A percentile compares a stretch with the other conserved stretches of the same genome.
Evolutionary conservation across 2,329 filamentous ascomycete species (phyloP).

Genomic region (Diplodia sapinea): DNA sequence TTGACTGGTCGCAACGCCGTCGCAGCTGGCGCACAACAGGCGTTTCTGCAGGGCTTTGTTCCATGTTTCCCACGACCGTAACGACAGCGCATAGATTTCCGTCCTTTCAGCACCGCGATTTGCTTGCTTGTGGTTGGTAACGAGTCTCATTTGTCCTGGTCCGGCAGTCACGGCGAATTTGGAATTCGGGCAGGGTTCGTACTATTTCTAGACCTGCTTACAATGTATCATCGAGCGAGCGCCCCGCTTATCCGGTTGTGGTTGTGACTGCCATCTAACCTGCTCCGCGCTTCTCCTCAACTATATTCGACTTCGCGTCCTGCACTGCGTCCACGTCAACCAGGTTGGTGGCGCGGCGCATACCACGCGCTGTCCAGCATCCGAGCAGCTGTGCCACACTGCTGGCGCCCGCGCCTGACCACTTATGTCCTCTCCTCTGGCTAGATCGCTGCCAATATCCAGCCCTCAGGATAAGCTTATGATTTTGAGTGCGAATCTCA

Average conservation of each 20-base stretch:
- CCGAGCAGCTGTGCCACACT: constrained; percentile 17
- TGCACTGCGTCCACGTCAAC: constrained; percentile 1
- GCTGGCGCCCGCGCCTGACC: neutral
- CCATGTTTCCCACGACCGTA: constrained; percentile 26
- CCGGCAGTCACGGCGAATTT: neutral
- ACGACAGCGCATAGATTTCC: constrained; percentile 26
- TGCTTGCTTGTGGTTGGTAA: constrained; percentile 1
- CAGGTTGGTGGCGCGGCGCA: constrained; percentile 14
- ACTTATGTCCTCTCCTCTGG: neutral
- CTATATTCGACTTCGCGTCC: neutral
- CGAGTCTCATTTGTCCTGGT: constrained; percentile 17
- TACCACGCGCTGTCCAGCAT: constrained; percentile 1
- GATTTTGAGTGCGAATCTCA: constrained; percentile 25
- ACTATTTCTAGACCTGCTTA: constrained; percentile 28
- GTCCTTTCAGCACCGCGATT: neutral
- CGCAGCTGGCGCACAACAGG: neutral
- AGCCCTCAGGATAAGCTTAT: constrained; percentile 26
- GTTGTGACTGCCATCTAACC: neutral
- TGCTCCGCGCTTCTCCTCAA: neutral
- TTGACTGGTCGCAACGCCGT: neutral
- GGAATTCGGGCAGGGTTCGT: neutral
- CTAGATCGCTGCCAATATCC: constrained; percentile 6
- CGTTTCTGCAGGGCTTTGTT: constrained; percentile 7
- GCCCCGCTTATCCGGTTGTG: constrained; percentile 4
- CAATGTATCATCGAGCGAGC: constrained; percentile 19